Evolutionary conservation across 805 yeast genomes (phyloP), one percentile per base, ranked within the genome.

Genomic region (Candida caryicola): DNA sequence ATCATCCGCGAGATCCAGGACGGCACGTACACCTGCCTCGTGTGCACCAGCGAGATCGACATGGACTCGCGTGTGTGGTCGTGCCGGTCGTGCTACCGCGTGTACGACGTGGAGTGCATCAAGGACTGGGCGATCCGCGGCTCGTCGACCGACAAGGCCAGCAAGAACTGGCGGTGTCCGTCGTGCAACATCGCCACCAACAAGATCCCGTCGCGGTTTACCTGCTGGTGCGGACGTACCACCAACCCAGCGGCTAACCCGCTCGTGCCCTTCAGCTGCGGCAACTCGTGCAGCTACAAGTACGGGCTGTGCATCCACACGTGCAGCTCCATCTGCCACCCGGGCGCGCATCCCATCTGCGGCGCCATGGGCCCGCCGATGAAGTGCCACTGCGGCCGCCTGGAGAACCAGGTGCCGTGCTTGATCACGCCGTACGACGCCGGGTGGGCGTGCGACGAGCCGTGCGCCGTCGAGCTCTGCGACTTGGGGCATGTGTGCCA

Each of bases 211-310:
- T 72, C 60, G 46, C 72, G 59, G 28, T 82, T 76, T 58, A 76
- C 76, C 1, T 89, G 97, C 55, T 89, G 97, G 97, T 89, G 96
- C 69, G 91, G 90, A 1, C 83, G 85, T 51, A 75, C 73, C 2
- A 64, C 76, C 14, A 77, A 85, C 46, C 96, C 96, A 0, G 16
- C 32, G 17, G 60, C 71, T 1, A 79, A 82, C 50, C 60, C 70
- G 14, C 59, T 81, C 36, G 64, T 71, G 34, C 96, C 96, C 0
- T 93, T 89, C 48, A 82, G 93, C 34, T 90, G 97, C 69, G 96
- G 96, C 2, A 89, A 85, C 54, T 72, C 86, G 0, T 89, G 97
- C 64, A 73, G 74, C 35, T 64, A 68, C 27, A 72, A 76, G 23
- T 67, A 82, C 35, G 57, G 61, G 1, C 54, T 60, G 4, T 85